Conservation (phyloP, 805 yeast genomes). For the Millerozyma acaciae region DNA sequence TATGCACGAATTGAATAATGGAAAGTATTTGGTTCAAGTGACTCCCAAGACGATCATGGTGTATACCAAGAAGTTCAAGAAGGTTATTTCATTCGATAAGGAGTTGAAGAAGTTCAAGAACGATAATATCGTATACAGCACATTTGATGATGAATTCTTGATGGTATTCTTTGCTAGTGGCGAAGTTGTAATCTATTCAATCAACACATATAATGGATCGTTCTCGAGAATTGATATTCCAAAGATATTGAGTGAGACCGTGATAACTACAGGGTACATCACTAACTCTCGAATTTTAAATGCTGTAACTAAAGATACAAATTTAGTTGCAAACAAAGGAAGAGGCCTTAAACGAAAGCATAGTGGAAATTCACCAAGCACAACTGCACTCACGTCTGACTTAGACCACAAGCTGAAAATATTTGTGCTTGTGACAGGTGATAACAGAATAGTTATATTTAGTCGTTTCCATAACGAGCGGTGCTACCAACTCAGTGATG, state of each 20-base stretch:
- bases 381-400: conserved; percentile 8
- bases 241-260: conserved; percentile 40
- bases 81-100: conserved; percentile 44
- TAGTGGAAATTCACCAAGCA: conserved; percentile 5
- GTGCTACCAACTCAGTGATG: conserved; percentile 49
- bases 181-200: conserved; percentile 54
- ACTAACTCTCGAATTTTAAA: conserved; percentile 39
- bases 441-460: conserved; percentile 66
- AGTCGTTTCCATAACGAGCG: conserved; percentile 51
- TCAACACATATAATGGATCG: conserved; percentile 36
- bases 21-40: conserved; percentile 67
- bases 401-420: conserved; percentile 32
- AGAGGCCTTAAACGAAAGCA: conserved; percentile 31
- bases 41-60: conserved; percentile 62
- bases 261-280: conserved; percentile 68
- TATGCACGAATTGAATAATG: conserved; percentile 55
- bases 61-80: conserved; percentile 57
- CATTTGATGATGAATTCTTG: conserved; percentile 58
- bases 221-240: conserved; percentile 36
- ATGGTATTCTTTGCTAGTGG: conserved; percentile 65
- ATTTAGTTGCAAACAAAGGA: conserved; percentile 18
- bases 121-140: conserved; percentile 61
- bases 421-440: conserved; percentile 71
- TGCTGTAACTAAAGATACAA: conserved; percentile 29
- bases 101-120: conserved; percentile 27